phyloP scores from a whole-genome alignment of 2,329 filamentous ascomycete species.

The Verticillium albo-atrum region DNA sequence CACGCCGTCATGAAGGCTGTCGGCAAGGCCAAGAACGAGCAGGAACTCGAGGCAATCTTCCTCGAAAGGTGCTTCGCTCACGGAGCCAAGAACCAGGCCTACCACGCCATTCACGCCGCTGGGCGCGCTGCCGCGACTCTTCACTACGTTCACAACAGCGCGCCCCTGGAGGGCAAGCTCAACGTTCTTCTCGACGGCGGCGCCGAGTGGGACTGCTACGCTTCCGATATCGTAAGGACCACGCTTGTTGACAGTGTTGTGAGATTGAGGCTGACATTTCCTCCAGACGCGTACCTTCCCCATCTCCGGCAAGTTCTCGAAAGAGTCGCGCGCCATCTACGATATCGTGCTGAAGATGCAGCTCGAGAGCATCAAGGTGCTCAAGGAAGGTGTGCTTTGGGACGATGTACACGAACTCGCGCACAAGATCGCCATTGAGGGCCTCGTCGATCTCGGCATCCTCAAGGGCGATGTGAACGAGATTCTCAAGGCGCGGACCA shows the following conservation, averaged over 20 bases:
- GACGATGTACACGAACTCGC: conserved; percentile 77
- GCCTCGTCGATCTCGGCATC: conserved; percentile 71
- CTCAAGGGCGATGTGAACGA: conserved; percentile 64
- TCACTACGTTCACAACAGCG: conserved; percentile 80
- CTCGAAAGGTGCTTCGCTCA: conserved; percentile 69
- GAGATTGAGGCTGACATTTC: background rate
- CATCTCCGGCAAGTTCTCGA: conserved; percentile 65
- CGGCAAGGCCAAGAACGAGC: conserved; percentile 66
- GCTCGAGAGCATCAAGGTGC: conserved; percentile 64
- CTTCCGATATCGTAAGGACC: conserved; percentile 50
- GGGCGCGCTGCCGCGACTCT: conserved; percentile 79
- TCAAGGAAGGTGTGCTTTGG: conserved; percentile 73
- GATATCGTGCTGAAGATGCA: conserved; percentile 86
- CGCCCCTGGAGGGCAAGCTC: conserved; percentile 64
- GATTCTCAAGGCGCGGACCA: conserved; percentile 74
- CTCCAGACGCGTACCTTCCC: conserved; percentile 79
- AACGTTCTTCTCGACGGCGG: conserved; percentile 84
- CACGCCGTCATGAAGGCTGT: conserved; percentile 57
- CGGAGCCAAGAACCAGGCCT: conserved; percentile 78
- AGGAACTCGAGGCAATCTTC: conserved; percentile 78
- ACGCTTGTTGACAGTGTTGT: conserved; percentile 23
- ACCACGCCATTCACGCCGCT: conserved; percentile 78
- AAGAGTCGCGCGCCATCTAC: conserved; percentile 71
- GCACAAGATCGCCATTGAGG: conserved; percentile 77
- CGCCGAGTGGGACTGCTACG: conserved; percentile 69